These are phyloP conservation scores for Podospora pseudopauciseta DNA, from an alignment of 495 filamentous ascomycete genomes.

Conservation along the genomic window DNA sequence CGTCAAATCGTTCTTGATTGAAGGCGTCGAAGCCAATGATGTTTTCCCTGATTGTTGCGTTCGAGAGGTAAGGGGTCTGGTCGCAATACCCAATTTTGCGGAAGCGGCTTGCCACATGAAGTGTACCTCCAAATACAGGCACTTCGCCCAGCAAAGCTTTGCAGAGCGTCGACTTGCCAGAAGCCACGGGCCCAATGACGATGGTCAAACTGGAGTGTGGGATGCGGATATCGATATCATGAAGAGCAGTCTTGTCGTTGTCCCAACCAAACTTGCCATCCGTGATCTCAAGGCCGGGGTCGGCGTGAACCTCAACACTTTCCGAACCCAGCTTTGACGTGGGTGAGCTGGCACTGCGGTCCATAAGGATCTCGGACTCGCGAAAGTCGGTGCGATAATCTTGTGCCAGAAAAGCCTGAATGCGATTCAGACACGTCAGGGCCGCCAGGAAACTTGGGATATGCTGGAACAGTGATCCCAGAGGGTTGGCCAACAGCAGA, in stretches of 20 bases:
- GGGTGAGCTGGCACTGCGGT: neutral
- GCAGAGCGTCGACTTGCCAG: slow-evolving; percentile 43
- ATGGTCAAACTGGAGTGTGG: slow-evolving; percentile 33
- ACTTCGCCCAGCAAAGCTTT: slow-evolving; percentile 35
- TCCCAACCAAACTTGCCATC: slow-evolving; percentile 43
- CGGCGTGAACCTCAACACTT: neutral
- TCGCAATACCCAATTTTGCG: slow-evolving; percentile 39
- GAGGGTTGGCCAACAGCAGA: slow-evolving; percentile 54
- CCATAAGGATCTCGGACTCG: neutral
- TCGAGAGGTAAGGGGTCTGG: slow-evolving; percentile 43
- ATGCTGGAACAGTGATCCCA: slow-evolving; percentile 54
- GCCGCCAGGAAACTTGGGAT: slow-evolving; percentile 51
- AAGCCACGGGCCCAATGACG: slow-evolving; percentile 41
- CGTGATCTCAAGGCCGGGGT: slow-evolving; percentile 12
- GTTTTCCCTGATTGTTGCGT: slow-evolving; percentile 41
- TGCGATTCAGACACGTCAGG: slow-evolving; percentile 55
- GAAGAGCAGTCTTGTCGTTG: slow-evolving; percentile 33
- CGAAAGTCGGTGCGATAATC: slow-evolving; percentile 25
- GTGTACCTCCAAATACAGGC: slow-evolving; percentile 29
- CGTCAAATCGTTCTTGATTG: slow-evolving; percentile 57
- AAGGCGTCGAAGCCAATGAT: slow-evolving; percentile 39
- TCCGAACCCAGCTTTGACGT: neutral
- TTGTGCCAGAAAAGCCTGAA: slow-evolving; percentile 39
- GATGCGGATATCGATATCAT: slow-evolving; percentile 36
- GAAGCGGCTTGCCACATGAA: neutral